Evolutionary conservation across 176 grass and related monocot genomes (phyloP).

Genomic region (Alopecurus myosuroides): DNA sequence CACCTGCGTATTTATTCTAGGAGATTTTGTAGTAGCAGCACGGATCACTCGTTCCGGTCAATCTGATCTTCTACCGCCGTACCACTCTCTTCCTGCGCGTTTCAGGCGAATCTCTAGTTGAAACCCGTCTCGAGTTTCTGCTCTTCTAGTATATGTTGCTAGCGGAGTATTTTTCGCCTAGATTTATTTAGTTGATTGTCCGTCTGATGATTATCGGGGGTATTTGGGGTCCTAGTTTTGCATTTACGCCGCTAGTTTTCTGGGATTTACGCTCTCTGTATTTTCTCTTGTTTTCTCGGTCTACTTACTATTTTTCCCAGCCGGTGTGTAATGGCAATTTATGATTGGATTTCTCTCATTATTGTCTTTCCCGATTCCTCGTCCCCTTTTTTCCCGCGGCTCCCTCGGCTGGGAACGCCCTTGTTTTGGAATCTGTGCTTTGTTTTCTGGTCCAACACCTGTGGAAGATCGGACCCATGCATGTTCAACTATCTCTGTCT

Average conservation of each 20-base stretch:
- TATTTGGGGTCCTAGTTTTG: background rate
- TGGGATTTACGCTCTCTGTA: background rate
- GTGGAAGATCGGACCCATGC: background rate
- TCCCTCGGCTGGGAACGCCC: background rate
- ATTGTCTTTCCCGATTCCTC: background rate
- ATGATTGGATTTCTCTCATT: background rate
- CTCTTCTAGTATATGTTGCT: background rate
- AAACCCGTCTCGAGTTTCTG: background rate
- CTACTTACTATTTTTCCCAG: background rate
- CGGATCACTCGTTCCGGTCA: background rate
- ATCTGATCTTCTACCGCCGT: background rate
- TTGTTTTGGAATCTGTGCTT: background rate
- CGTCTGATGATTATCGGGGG: background rate
- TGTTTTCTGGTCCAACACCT: background rate
- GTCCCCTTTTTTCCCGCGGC: background rate
- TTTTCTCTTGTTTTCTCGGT: background rate
- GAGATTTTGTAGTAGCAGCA: background rate
- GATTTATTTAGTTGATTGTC: constrained; percentile 18
- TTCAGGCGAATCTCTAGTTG: background rate
- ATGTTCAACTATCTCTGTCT: background rate
- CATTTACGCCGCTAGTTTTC: constrained; percentile 9
- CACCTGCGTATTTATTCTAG: background rate
- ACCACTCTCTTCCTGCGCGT: too few species aligned
- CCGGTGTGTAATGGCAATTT: constrained; percentile 28
- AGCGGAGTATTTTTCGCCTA: background rate